Evolutionary conservation across 169 alveolate species (phyloP), one percentile per base, ranked within the genome.

Genomic region (Plasmodium yoelii): DNA sequence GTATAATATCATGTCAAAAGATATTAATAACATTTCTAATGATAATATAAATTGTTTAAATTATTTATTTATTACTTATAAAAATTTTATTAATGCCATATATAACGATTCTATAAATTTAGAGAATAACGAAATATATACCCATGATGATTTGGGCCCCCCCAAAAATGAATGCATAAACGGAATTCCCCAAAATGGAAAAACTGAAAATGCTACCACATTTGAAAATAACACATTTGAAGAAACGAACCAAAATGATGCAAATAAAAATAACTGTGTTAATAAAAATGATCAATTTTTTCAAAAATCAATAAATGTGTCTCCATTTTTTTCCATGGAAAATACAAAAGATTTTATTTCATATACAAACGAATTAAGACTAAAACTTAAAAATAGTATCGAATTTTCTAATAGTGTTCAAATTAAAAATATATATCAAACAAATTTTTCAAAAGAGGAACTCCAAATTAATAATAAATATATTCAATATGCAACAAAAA

Each of bases 371-470:
- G 77, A 77, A 26, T 13, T 77, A 1, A 77, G 65, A 44, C 18
- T 15, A 63, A 77, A 77, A 77, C 28, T 77, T 10, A 51, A 26
- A 67, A 77, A 57, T 28, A 26, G 77, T 24, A 15, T 64, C 15
- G 24, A 67, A 12, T 56, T 63, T 57, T 46, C 46, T 22, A 65
- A 64, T 28, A 63, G 28, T n/a, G 18, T 47, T 12, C 65, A 56
- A 13, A 69, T 65, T 9, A 77, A 77, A 42, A 65, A 77, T 42
- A 77, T 77, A 42, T 77, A 77, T 28, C 88, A 77, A 68, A 63
- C 51, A n/a, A 28, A 26, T 18, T 49, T 57, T n/a, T 13, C 53
- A 13, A 57, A 77, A 13, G 70, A 77, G 22, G 88, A 77, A 63
- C 46, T 69, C 0, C 63, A 63, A n/a, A 68, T 64, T 13, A 77